These are phyloP conservation scores for Cladosporium sp. DNA, from an alignment of 2,329 filamentous ascomycete species.

Conservation along the genomic window DNA sequence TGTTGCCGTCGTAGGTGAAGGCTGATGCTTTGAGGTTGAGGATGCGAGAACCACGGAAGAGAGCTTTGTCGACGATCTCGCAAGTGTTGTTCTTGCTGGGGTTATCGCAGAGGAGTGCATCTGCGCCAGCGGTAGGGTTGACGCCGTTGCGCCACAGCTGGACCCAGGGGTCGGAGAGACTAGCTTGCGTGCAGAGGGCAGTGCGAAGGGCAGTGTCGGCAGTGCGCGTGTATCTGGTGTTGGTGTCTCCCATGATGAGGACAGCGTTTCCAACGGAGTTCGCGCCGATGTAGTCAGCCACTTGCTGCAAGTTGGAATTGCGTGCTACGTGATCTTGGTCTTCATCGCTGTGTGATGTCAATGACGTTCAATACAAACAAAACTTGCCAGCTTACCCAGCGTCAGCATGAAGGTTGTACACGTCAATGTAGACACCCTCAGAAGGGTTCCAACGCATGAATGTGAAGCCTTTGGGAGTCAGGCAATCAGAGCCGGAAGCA, in stretches of 20 bases:
- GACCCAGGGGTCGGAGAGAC: conserved; percentile 58
- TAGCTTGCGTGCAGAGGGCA: conserved; percentile 40
- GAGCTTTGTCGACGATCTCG: conserved; percentile 65
- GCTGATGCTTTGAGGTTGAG: background rate
- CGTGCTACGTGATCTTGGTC: conserved; percentile 52
- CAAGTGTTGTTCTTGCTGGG: conserved; percentile 53
- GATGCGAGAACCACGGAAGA: conserved; percentile 49
- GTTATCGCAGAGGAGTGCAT: conserved; percentile 47
- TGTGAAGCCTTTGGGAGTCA: conserved; percentile 67
- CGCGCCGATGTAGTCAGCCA: conserved; percentile 53
- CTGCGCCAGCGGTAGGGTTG: conserved; percentile 33
- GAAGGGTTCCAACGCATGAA: conserved; percentile 57
- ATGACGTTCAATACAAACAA: background rate
- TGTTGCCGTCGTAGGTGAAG: background rate
- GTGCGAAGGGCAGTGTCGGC: conserved; percentile 52
- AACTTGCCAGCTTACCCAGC: conserved; percentile 44
- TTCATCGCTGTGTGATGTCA: conserved; percentile 34
- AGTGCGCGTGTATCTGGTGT: conserved; percentile 58
- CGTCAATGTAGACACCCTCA: conserved; percentile 55
- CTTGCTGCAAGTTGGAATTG: conserved; percentile 56
- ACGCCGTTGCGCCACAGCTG: conserved; percentile 36
- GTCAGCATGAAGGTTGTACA: conserved; percentile 65
- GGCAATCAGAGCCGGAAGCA: conserved; percentile 52
- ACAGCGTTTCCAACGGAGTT: conserved; percentile 59
- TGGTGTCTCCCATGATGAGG: conserved; percentile 62